Evolutionary conservation across 106 monocot species (phyloP), one percentile per base, ranked within the genome.

Genomic region (Cymbidium sinense): DNA sequence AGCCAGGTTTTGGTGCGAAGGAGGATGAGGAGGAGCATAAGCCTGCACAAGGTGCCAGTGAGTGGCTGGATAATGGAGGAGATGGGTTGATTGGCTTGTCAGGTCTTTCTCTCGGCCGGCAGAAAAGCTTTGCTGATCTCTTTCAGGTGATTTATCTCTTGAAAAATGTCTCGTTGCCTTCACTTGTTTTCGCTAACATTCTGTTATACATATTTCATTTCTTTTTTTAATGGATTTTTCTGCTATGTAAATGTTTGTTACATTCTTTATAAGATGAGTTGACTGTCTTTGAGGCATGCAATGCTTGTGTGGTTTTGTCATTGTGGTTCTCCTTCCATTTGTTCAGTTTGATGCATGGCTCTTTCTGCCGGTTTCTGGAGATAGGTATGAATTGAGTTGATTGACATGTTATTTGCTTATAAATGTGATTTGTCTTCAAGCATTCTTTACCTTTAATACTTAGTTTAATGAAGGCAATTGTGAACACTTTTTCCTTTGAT

Each of bases 21-120:
- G 83, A 87, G 62, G 36, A 36, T 5, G 75, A 72, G 37, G 78
- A 51, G 20, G 77, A 85, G 33, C n/a, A 25, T 13, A 76, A 41
- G 44, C 9, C 29, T 43, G 70, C 31, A 18, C 77, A 50, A 47
- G 77, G 86, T 65, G 33, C 80, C 19, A 70, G 80, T 29, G 87
- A 84, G 76, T 87, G 89, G 89, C 29, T 80, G 34, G 75, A 80
- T 51, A 39, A 81, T 7, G 87, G 81, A 13, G 86, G 87, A 36
- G 87, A 87, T 87, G 89, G 87, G 39, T 64, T 90, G 62, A 80
- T 87, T 28, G 87, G 89, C 43, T 35, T 90, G 30, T 81, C 87
- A 18, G 87, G 85, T 34, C 27, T 87, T 23, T 85, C 87, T 20
- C 79, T 89, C 1, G 79, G 81, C 21, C 76, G 84, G n/a, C 84